Evolutionary conservation across 257 asterid species (phyloP).

Genomic region (Ajuga chamaepitys): DNA sequence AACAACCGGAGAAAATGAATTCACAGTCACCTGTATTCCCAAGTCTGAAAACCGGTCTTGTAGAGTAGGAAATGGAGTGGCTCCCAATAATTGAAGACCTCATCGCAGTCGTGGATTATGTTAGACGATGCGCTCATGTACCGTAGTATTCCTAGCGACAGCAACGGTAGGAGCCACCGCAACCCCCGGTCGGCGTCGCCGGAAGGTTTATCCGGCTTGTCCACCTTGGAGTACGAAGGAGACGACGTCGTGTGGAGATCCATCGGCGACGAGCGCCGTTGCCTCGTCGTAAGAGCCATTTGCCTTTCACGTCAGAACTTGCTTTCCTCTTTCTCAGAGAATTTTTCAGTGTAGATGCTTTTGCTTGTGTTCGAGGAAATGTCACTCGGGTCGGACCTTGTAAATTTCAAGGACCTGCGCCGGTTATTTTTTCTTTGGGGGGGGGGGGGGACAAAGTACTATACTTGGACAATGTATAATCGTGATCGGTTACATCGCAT

Average conservation of each 20-base stretch:
- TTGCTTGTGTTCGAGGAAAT: slow-evolving; percentile 16
- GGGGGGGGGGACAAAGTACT: no score
- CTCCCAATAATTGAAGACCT: slow-evolving; percentile 99
- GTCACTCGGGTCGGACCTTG: background rate
- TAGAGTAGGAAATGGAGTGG: slow-evolving; percentile 91
- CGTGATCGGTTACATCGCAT: no score
- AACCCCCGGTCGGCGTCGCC: slow-evolving; percentile 48
- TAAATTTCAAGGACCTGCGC: background rate
- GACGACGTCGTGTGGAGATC: slow-evolving; percentile 37
- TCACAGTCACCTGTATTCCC: slow-evolving; percentile 83
- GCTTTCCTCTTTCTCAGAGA: background rate
- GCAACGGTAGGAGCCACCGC: slow-evolving; percentile 71
- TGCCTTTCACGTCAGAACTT: slow-evolving; percentile 9
- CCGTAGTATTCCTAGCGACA: slow-evolving; percentile 60
- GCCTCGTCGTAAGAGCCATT: slow-evolving; percentile 73
- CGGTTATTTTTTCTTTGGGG: no score
- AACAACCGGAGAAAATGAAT: background rate
- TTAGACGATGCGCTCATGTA: slow-evolving; percentile 93
- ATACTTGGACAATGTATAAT: no score
- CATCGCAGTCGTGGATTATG: slow-evolving; percentile 95
- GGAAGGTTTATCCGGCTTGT: slow-evolving; percentile 55
- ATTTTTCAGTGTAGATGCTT: slow-evolving; percentile 3
- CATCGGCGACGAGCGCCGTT: slow-evolving; percentile 61
- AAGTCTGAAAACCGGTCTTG: slow-evolving; percentile 93
- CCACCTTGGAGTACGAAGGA: slow-evolving; percentile 61